phyloP scores from a whole-genome alignment of 331 rosid species.

The Quercus lobata region DNA sequence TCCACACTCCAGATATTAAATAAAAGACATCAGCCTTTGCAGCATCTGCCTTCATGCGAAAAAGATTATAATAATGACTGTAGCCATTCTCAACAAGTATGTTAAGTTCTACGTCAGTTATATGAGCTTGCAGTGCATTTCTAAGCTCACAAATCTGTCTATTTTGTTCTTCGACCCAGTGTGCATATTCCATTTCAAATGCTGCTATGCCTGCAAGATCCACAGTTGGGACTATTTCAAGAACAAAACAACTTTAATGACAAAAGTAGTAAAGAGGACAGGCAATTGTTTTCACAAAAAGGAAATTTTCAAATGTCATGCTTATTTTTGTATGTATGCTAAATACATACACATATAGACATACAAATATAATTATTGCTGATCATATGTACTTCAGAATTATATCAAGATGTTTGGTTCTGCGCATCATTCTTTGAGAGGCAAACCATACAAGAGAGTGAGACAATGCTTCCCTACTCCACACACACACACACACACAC shows the following conservation, averaged over 20 bases:
- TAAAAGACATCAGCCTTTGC: slow-evolving; percentile 80
- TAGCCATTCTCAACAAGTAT: slow-evolving; percentile 55
- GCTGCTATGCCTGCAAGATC: slow-evolving; percentile 51
- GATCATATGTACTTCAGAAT: too few species aligned
- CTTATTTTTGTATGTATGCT: too few species aligned
- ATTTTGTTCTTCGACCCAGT: slow-evolving; percentile 81
- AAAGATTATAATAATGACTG: slow-evolving; percentile 68
- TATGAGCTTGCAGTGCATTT: slow-evolving; percentile 61
- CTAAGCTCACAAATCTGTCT: slow-evolving; percentile 61
- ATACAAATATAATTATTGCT: too few species aligned
- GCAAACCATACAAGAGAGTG: too few species aligned
- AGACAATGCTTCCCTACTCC: too few species aligned
- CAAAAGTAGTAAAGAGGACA: not conserved
- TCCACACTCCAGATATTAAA: slow-evolving; percentile 86
- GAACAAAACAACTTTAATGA: not conserved
- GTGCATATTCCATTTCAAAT: slow-evolving; percentile 75
- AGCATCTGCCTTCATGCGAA: slow-evolving; percentile 72
- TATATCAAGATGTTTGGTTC: too few species aligned
- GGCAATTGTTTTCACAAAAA: not conserved
- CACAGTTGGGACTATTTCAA: slow-evolving; percentile 9
- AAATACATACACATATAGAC: too few species aligned
- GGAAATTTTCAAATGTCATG: too few species aligned
- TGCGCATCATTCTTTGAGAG: too few species aligned
- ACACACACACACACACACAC: too few species aligned
- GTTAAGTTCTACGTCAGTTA: slow-evolving; percentile 52